A percentile compares a stretch with the other conserved stretches of the same genome.
Evolutionary conservation across 129 eudicot species (phyloP).

Genomic region (Flaveria brownii): DNA sequence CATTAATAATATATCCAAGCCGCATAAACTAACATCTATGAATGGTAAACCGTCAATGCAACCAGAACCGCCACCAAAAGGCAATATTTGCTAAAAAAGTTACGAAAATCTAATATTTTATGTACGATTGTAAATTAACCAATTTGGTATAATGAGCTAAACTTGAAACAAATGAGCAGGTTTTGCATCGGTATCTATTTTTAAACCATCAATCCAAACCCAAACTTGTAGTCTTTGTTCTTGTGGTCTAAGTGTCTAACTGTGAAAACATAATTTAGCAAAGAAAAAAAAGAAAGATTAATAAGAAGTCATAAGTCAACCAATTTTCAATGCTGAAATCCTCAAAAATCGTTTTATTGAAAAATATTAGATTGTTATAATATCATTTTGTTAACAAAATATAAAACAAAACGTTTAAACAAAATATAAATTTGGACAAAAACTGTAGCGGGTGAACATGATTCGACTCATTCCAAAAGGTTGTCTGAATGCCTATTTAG

Average conservation of each 20-base stretch:
- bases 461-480: neutral
- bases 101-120: constrained; percentile 37
- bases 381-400: neutral
- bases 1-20: too few species aligned
- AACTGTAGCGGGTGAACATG: neutral
- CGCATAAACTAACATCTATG: constrained; percentile 27
- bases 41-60: constrained; percentile 28
- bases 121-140: constrained; percentile 16
- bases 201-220: constrained; percentile 80
- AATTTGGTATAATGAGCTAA: constrained; percentile 13
- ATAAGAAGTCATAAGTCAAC: neutral
- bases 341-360: neutral
- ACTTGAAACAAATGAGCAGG: constrained; percentile 25
- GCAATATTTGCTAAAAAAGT: constrained; percentile 26
- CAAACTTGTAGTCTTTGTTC: constrained; percentile 91
- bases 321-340: neutral
- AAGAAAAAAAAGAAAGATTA: neutral
- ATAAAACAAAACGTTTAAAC: neutral
- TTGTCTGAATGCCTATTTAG: too few species aligned
- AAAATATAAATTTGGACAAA: neutral
- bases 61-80: constrained; percentile 33
- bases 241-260: constrained; percentile 84
- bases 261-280: constrained; percentile 36
- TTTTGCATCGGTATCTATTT: constrained; percentile 44
- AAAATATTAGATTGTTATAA: neutral